Evolutionary conservation across 805 yeast species (phyloP).

Genomic region (Kockiozyma suomiensis): DNA sequence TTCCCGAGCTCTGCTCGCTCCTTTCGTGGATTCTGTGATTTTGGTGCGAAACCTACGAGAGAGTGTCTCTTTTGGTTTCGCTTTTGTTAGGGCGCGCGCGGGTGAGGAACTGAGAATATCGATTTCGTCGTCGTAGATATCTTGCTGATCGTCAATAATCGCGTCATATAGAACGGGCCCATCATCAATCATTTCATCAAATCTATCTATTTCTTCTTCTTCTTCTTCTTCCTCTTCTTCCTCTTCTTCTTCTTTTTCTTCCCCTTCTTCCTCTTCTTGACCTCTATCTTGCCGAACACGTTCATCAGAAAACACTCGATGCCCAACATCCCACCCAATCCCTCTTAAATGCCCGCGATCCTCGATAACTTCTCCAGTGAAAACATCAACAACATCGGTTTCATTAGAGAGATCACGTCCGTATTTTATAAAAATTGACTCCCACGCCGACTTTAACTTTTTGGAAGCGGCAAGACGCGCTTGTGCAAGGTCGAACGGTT

Average conservation of each 20-base stretch:
- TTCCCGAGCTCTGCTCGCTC: background rate
- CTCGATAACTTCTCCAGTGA: slow-evolving; percentile 61
- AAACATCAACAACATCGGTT: slow-evolving; percentile 54
- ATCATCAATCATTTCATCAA: slow-evolving; percentile 5
- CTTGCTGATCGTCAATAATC: background rate
- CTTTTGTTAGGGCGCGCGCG: background rate
- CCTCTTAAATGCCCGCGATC: slow-evolving; percentile 66
- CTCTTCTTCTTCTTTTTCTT: background rate
- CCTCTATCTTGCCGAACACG: background rate
- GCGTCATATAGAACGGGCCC: background rate
- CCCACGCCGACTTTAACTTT: slow-evolving; percentile 41
- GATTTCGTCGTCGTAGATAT: background rate
- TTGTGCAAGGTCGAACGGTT: slow-evolving; percentile 10
- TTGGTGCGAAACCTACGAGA: background rate
- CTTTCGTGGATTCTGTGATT: too few relatives aligned
- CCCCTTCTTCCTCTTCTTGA: background rate
- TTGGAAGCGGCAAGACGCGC: slow-evolving; percentile 22
- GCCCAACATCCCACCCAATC: background rate
- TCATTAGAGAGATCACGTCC: slow-evolving; percentile 40
- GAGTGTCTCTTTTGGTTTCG: background rate
- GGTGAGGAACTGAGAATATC: slow-evolving; percentile 9
- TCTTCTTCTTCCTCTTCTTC: background rate
- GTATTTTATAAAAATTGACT: slow-evolving; percentile 42
- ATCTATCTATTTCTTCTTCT: slow-evolving; percentile 2
- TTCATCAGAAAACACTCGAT: background rate